phyloP scores from a whole-genome alignment of 352 stramenopile species.

The Globisporangium barbulae region DNA sequence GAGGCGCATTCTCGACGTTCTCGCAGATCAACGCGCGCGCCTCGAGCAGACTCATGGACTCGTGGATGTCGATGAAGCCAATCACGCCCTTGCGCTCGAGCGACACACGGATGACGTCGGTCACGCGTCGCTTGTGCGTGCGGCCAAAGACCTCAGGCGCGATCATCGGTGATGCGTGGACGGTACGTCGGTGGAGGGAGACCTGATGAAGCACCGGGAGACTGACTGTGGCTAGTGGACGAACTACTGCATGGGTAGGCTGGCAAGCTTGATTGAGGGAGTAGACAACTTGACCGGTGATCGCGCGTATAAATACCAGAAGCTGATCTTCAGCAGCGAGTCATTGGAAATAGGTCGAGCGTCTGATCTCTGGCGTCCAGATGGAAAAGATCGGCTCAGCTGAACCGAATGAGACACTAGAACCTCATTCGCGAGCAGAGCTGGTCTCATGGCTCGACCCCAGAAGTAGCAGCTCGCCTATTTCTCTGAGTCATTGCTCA shows the following conservation, averaged over 20 bases:
- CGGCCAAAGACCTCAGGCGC: conserved; percentile 43
- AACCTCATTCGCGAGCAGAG: background rate
- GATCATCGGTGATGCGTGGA: conserved; percentile 36
- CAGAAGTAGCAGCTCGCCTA: background rate
- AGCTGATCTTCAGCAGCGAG: background rate
- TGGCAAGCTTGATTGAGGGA: background rate
- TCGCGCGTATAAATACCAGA: background rate
- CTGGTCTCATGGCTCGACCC: background rate
- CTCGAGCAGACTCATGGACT: conserved; percentile 58
- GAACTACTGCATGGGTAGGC: background rate
- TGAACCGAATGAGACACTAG: background rate
- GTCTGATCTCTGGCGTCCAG: background rate
- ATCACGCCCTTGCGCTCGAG: conserved; percentile 62
- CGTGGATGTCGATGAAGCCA: conserved; percentile 72
- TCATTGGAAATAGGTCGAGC: background rate
- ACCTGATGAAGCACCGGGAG: background rate
- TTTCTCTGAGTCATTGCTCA: background rate
- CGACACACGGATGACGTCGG: conserved; percentile 60
- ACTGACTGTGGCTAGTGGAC: background rate
- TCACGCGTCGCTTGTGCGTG: conserved; percentile 42
- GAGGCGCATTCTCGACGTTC: conserved; percentile 63
- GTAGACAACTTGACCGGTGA: background rate
- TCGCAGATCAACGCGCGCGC: conserved; percentile 59
- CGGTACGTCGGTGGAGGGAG: background rate
- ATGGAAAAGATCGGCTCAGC: background rate